These are phyloP conservation scores for Candida cerambycidarum DNA, from an alignment of 805 yeast species.

Conservation along the genomic window DNA sequence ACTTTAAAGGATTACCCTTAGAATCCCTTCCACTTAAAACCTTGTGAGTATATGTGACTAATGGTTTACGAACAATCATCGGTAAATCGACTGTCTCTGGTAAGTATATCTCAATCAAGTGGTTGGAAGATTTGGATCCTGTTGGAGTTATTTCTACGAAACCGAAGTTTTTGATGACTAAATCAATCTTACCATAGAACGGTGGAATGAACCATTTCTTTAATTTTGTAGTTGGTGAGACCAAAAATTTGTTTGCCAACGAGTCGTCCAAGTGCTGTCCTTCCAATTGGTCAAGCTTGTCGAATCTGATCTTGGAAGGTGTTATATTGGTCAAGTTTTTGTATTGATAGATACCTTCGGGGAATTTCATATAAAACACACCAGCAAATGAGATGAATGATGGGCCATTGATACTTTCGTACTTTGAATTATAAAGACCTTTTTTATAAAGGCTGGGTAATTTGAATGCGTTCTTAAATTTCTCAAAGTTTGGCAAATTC, in stretches of 20 bases:
- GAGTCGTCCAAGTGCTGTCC: constrained; percentile 8
- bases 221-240: constrained; percentile 18
- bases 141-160: constrained; percentile 61
- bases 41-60: constrained; percentile 39
- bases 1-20: constrained; percentile 22
- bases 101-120: constrained; percentile 43
- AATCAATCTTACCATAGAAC: constrained; percentile 64
- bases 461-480: constrained; percentile 28
- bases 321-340: constrained; percentile 38
- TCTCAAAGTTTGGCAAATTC: constrained; percentile 15
- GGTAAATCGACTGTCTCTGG: constrained; percentile 42
- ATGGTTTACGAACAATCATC: constrained; percentile 54
- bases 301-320: constrained; percentile 57
- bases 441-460: constrained; percentile 26
- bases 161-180: constrained; percentile 67
- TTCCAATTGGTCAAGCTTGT: not conserved
- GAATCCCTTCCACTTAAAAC: constrained; percentile 32
- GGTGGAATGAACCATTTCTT: constrained; percentile 63
- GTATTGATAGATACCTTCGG: constrained; percentile 36
- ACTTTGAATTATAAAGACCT: constrained; percentile 32
- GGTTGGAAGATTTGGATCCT: constrained; percentile 35
- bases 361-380: constrained; percentile 55
- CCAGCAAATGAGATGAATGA: constrained; percentile 61
- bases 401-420: constrained; percentile 42
- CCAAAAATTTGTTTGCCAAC: constrained; percentile 14